These are phyloP conservation scores for Backusella tarrabulga DNA, from an alignment of 192 early-diverging fungal species.

Conservation along the genomic window DNA sequence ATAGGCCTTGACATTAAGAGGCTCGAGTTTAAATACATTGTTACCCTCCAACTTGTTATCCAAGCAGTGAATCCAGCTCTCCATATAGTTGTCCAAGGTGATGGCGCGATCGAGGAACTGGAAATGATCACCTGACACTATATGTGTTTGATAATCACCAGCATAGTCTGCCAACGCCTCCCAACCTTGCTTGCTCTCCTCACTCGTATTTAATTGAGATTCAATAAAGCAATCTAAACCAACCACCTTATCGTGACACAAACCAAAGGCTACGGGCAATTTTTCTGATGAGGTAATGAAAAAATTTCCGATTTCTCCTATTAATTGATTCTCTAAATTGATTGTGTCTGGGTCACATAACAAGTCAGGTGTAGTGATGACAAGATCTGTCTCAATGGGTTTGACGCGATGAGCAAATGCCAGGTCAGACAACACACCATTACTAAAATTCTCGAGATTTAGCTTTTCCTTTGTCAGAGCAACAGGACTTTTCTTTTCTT, in stretches of 20 bases:
- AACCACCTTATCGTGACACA: not conserved
- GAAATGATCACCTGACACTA: not conserved
- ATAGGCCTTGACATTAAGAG: constrained; percentile 38
- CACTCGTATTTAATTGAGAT: not conserved
- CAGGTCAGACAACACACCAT: constrained; percentile 15
- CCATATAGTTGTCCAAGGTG: not conserved
- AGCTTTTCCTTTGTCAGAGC: not conserved
- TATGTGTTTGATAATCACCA: not conserved
- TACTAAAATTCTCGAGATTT: constrained; percentile 11
- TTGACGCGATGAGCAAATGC: constrained; percentile 15
- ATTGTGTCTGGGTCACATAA: constrained; percentile 12
- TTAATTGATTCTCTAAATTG: not conserved
- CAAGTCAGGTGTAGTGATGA: constrained; percentile 16
- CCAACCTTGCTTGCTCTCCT: not conserved
- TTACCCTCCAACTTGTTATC: not conserved
- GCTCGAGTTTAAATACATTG: not conserved
- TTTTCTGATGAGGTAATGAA: not conserved
- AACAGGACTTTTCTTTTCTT: not conserved
- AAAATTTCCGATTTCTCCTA: not conserved
- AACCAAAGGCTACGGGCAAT: not conserved
- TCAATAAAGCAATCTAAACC: not conserved
- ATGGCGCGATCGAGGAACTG: not conserved
- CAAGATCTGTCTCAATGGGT: not conserved
- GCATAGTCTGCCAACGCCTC: not conserved
- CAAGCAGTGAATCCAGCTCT: constrained; percentile 1